phyloP scores from a whole-genome alignment of 805 yeast species.

The Candida anglica region DNA sequence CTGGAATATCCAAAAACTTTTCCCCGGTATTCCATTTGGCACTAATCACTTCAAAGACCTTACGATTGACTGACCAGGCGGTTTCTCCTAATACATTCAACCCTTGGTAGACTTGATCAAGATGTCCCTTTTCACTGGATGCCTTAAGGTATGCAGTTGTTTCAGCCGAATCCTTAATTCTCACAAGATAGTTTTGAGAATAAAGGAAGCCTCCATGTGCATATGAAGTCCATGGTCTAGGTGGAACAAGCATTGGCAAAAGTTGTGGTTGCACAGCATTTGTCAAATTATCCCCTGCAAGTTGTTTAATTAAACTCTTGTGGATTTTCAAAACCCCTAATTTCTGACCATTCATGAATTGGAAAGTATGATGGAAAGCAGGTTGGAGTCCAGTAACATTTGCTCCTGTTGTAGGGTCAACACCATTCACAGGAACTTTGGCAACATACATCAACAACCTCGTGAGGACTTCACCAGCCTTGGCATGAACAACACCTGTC shows the following conservation, averaged over 20 bases:
- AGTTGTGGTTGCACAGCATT: constrained; percentile 79
- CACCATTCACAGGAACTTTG: constrained; percentile 71
- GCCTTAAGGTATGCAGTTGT: constrained; percentile 85
- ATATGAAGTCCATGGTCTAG: constrained; percentile 83
- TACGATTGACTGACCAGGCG: constrained; percentile 87
- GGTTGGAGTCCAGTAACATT: constrained; percentile 73
- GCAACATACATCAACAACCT: constrained; percentile 79
- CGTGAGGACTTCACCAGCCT: constrained; percentile 76
- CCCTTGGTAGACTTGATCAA: constrained; percentile 72
- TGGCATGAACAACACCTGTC: constrained; percentile 39
- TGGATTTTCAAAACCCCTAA: constrained; percentile 81
- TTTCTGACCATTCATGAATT: constrained; percentile 71
- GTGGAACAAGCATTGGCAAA: constrained; percentile 88
- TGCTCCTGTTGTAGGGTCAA: constrained; percentile 74
- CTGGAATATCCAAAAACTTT: constrained; percentile 68
- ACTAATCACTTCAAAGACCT: constrained; percentile 63
- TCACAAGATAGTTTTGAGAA: constrained; percentile 58
- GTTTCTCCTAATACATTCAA: constrained; percentile 82
- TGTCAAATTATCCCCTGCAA: constrained; percentile 62
- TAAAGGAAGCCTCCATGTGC: constrained; percentile 82
- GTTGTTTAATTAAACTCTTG: constrained; percentile 56
- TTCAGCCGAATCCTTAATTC: constrained; percentile 84
- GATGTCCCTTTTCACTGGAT: constrained; percentile 65
- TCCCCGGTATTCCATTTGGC: constrained; percentile 86
- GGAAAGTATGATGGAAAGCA: constrained; percentile 87